phyloP scores from a whole-genome alignment of 495 filamentous ascomycete genomes.

The Staphylotrichum tortipilum region DNA sequence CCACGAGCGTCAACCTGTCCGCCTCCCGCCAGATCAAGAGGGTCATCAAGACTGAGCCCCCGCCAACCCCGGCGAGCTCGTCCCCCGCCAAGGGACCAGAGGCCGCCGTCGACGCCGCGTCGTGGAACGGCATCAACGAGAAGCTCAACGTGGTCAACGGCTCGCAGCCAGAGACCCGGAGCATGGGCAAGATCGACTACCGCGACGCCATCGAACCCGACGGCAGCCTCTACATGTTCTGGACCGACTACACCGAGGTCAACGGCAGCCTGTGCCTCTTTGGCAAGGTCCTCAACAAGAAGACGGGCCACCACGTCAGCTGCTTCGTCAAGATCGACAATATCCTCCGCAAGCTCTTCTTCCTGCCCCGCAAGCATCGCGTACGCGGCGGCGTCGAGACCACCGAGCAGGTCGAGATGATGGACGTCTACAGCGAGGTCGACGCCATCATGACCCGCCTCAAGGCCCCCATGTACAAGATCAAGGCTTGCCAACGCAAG shows the following conservation, averaged over 20 bases:
- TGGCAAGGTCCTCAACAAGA: conserved; percentile 91
- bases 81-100: conserved; percentile 58
- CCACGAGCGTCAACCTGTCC: conserved; percentile 73
- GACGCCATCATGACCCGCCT: conserved; percentile 74
- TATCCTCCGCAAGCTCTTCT: conserved; percentile 84
- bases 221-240: conserved; percentile 88
- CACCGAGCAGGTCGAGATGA: conserved; percentile 75
- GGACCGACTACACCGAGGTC: conserved; percentile 92
- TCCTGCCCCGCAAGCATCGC: conserved; percentile 68
- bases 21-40: conserved; percentile 74
- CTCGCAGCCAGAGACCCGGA: conserved; percentile 48
- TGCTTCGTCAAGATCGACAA: conserved; percentile 97
- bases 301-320: conserved; percentile 66
- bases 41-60: conserved; percentile 53
- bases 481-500: conserved; percentile 80
- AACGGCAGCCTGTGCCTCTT: conserved; percentile 89
- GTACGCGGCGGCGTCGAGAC: conserved; percentile 55
- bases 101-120: conserved; percentile 60
- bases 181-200: conserved; percentile 69
- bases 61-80: conserved; percentile 63
- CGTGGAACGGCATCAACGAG: conserved; percentile 80
- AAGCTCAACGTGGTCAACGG: conserved; percentile 76
- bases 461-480: conserved; percentile 80
- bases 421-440: conserved; percentile 83
- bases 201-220: conserved; percentile 81